Evolutionary conservation across 139 green algal genomes (phyloP).

Genomic region (Astrephomene gubernaculifera): DNA sequence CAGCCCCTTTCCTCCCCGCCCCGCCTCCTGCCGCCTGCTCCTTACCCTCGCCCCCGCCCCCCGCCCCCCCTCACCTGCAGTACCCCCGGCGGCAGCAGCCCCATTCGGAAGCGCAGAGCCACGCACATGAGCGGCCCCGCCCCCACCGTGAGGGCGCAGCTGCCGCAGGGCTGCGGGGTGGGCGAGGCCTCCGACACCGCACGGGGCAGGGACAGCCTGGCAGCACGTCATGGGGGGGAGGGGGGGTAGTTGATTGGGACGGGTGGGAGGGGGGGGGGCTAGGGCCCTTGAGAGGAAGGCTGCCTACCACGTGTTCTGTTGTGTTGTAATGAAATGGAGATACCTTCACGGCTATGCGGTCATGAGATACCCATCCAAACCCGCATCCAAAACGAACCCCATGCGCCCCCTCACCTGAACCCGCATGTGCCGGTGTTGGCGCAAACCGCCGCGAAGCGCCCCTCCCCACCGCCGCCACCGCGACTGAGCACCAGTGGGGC

Average conservation of each 20-base stretch:
- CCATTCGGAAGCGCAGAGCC: conserved; percentile 29
- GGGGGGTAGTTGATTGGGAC: neutral
- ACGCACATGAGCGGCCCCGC: conserved; percentile 1
- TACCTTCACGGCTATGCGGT: too few relatives aligned
- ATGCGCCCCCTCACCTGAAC: conserved; percentile 2
- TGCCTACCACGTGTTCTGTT: too few relatives aligned
- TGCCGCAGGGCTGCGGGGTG: neutral
- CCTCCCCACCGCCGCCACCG: neutral
- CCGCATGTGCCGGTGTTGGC: conserved; percentile 38
- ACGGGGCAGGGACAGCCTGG: conserved; percentile 47
- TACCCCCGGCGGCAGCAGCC: conserved; percentile 8
- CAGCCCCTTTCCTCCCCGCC: too few relatives aligned
- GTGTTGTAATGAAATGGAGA: too few relatives aligned
- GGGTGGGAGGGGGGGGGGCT: neutral
- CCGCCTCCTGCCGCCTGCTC: too few relatives aligned
- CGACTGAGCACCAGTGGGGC: neutral
- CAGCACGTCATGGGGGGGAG: neutral
- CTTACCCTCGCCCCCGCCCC: neutral
- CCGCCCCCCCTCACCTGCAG: conserved; percentile 6
- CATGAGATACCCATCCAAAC: neutral
- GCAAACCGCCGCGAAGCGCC: conserved; percentile 26
- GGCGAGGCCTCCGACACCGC: conserved; percentile 23
- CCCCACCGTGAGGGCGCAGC: conserved; percentile 1
- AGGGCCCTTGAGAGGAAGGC: too few relatives aligned
- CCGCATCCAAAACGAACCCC: neutral